Evolutionary conservation across 148 eudicot genomes (phyloP).

Genomic region (Drosera capensis): DNA sequence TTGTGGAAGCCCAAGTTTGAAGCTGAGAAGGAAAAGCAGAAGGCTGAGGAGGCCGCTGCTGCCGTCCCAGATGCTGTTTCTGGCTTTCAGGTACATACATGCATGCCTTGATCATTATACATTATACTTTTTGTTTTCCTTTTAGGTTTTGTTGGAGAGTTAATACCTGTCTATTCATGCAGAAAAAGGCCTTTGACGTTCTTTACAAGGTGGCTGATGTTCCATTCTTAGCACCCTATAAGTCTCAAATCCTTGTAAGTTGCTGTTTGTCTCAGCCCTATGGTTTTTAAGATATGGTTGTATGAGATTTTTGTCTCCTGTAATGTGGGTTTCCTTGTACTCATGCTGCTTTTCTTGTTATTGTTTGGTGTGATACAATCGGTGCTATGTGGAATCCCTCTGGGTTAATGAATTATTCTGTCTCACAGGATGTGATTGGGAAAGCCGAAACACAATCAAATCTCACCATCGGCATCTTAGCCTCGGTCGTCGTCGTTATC

Average conservation of each 20-base stretch:
- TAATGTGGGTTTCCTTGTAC: no score
- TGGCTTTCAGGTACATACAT: slow-evolving; percentile 78
- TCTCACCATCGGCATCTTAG: slow-evolving; percentile 47
- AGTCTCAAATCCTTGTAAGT: slow-evolving; percentile 51
- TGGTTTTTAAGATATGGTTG: no score
- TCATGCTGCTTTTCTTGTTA: no score
- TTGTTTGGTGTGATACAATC: not conserved
- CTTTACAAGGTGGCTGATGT: slow-evolving; percentile 83
- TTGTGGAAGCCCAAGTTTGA: slow-evolving; percentile 77
- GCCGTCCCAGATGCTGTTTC: slow-evolving; percentile 33
- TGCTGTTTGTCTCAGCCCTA: not conserved
- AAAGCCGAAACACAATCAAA: slow-evolving; percentile 88
- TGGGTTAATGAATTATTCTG: not conserved
- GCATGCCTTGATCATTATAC: slow-evolving; percentile 3
- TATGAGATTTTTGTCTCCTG: no score
- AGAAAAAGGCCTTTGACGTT: slow-evolving; percentile 70
- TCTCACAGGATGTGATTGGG: slow-evolving; percentile 55
- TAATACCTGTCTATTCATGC: slow-evolving; percentile 15
- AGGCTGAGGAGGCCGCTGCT: slow-evolving; percentile 62
- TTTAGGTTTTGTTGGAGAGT: no score
- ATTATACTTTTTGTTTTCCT: not conserved
- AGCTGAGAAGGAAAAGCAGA: slow-evolving; percentile 77
- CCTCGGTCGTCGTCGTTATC: slow-evolving; percentile 36
- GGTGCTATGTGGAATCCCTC: not conserved
- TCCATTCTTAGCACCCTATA: slow-evolving; percentile 67